A percentile compares a stretch with the other conserved stretches of the same genome.
These are phyloP conservation scores for Phytophthora podocarpi DNA, from an alignment of 352 stramenopile species.

Conservation along the genomic window DNA sequence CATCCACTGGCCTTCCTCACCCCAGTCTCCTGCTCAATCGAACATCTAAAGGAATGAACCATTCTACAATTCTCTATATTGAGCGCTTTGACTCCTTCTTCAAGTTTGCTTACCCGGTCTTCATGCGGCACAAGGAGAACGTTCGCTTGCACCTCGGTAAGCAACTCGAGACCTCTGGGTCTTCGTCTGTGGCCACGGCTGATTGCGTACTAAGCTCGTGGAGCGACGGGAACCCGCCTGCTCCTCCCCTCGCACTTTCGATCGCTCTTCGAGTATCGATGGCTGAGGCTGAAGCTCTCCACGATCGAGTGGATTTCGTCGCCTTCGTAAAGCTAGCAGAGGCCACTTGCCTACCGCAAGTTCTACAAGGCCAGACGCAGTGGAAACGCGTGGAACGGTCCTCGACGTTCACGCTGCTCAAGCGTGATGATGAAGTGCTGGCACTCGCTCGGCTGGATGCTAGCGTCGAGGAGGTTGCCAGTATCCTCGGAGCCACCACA, in stretches of 20 bases:
- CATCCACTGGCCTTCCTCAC: no score
- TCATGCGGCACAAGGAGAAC: no score
- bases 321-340: conserved; percentile 23
- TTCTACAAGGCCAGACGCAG: conserved; percentile 4
- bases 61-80: no score
- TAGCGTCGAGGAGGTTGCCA: conserved; percentile 41
- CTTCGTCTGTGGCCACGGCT: conserved; percentile 4
- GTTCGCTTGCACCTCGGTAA: no score
- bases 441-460: conserved; percentile 28
- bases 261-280: conserved; percentile 20
- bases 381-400: conserved; percentile 36
- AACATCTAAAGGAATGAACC: no score
- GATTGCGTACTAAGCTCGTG: conserved; percentile 13
- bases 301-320: conserved; percentile 26
- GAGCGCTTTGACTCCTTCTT: no score
- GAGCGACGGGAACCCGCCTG: conserved; percentile 17
- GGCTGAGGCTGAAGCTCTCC: conserved; percentile 17
- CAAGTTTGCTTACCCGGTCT: no score
- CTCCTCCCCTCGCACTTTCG: conserved; percentile 18
- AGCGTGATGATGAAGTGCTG: conserved; percentile 33
- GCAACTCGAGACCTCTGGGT: no score
- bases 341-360: conserved; percentile 5
- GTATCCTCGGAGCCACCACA: conserved; percentile 20
- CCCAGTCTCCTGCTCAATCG: no score
- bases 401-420: conserved; percentile 22